Evolutionary conservation across 441 rosid species (phyloP).

Genomic region (Flueggea neowawraea): DNA sequence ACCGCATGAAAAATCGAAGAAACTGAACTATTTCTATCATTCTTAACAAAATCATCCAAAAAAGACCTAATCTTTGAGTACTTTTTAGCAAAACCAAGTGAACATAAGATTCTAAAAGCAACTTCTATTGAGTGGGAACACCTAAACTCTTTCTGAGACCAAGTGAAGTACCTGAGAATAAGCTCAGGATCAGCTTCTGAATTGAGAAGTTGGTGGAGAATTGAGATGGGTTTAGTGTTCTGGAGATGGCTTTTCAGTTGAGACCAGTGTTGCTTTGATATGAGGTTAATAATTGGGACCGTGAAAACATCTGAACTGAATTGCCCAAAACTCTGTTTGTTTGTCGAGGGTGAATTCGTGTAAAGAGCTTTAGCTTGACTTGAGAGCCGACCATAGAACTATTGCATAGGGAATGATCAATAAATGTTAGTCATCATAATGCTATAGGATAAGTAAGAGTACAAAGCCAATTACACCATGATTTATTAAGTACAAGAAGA

Average conservation of each 20-base stretch:
- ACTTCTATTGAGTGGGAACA: conserved; percentile 34
- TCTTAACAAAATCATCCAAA: conserved; percentile 52
- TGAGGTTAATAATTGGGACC: conserved; percentile 28
- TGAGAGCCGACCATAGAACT: too few species aligned
- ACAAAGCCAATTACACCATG: too few species aligned
- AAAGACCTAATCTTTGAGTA: conserved; percentile 64
- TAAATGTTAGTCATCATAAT: too few species aligned
- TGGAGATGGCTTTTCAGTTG: conserved; percentile 36
- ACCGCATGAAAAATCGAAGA: conserved; percentile 58
- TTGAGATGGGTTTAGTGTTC: conserved; percentile 27
- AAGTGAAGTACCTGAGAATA: conserved; percentile 36
- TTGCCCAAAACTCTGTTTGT: conserved; percentile 17
- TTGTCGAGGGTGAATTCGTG: conserved; percentile 6
- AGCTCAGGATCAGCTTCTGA: conserved; percentile 55
- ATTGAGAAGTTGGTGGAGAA: conserved; percentile 40
- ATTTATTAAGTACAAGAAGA: too few species aligned
- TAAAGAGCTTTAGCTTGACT: too few species aligned
- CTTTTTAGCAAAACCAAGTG: conserved; percentile 44
- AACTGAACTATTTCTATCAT: conserved; percentile 28
- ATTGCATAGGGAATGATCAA: too few species aligned
- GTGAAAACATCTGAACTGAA: conserved; percentile 23
- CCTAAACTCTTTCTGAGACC: conserved; percentile 47
- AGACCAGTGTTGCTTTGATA: conserved; percentile 67
- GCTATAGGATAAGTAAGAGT: too few species aligned
- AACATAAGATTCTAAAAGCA: conserved; percentile 29